These are phyloP conservation scores for Arctium lappa DNA, from an alignment of 129 eudicot species.

Conservation along the genomic window DNA sequence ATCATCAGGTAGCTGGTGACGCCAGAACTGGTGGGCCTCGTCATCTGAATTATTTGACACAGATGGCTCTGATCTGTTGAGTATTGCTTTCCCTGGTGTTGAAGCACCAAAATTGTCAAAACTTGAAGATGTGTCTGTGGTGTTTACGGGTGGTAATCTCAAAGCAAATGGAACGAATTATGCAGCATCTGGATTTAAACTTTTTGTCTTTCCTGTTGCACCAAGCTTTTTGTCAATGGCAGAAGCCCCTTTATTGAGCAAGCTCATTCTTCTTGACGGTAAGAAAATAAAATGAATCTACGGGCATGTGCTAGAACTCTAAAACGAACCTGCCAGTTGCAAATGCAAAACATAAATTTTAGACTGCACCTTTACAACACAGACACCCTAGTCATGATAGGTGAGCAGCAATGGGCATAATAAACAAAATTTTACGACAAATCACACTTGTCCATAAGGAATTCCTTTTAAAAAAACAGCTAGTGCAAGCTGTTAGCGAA, in stretches of 20 bases:
- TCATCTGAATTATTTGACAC: constrained; percentile 83
- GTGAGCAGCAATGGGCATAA: too few species aligned
- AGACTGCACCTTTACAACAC: not conserved
- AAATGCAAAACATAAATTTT: constrained; percentile 16
- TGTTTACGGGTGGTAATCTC: constrained; percentile 17
- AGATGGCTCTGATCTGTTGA: constrained; percentile 72
- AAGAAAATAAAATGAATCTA: constrained; percentile 13
- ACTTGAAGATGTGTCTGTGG: constrained; percentile 36
- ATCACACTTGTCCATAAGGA: not conserved
- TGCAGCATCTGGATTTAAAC: constrained; percentile 90
- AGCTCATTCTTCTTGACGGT: constrained; percentile 57
- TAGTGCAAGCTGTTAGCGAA: not conserved
- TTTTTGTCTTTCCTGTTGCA: constrained; percentile 37
- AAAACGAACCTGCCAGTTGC: constrained; percentile 4
- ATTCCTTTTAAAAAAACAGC: not conserved
- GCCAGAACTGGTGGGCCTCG: constrained; percentile 86
- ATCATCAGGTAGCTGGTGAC: constrained; percentile 87
- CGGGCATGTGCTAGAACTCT: constrained; percentile 15
- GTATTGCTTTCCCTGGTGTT: constrained; percentile 49
- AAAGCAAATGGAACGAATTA: constrained; percentile 45
- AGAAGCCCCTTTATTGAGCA: constrained; percentile 57
- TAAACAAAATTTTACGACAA: not conserved
- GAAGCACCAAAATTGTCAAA: constrained; percentile 30
- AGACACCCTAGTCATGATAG: too few species aligned
- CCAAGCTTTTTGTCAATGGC: constrained; percentile 51